Evolutionary conservation across 1,284 basidiomycete species (phyloP), one percentile per base, ranked within the genome.

Genomic region (Mrakiaceae sp.): DNA sequence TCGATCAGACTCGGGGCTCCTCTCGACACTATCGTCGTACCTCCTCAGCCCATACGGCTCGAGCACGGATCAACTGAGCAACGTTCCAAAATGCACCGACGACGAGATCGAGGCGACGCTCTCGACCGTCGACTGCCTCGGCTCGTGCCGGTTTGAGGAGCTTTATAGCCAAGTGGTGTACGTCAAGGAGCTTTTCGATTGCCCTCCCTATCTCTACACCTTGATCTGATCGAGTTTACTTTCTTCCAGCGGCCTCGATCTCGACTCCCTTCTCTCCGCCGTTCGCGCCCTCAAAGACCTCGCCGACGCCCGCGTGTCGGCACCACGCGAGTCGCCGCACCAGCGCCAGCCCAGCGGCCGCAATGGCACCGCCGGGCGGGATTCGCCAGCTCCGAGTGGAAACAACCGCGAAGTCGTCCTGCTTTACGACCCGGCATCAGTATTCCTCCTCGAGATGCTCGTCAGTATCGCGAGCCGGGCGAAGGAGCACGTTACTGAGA

Each of bases 1-100:
- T 14, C 79, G 90, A 70, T 82, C 82, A 57, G 93, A 97, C 68
- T 88, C 88, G 42, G 96, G 96, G 16, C 79, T 99, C 40, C 81
- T 99, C 39, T 98, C 93, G 40, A 87, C 96, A 0, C 77, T 99
- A 59, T 98, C 95, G 2, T 96, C 92, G 0, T 99, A 99, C 75
- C 81, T 99, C 67, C 85, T 99, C 79, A 96, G 94, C 12, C 96
- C 96, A 0, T 98, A 98, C 73, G 82, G 83, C 42, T 76, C 83
- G 39, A 85, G 82, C 70, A 79, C 82, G 6, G 89, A 93, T 42
- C 80, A 83, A 16, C 76, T 86, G 12, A 16, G 55, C 27, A 70
- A 71, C 0, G 82, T 90, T 2, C 88, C 90, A 9, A 86, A 89
- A 66, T 88, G 87, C 43, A 90, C 87, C 0, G 88, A 93, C 42